Evolutionary conservation across 306 rosid genomes (phyloP).

Genomic region (Dryas alaskensis): DNA sequence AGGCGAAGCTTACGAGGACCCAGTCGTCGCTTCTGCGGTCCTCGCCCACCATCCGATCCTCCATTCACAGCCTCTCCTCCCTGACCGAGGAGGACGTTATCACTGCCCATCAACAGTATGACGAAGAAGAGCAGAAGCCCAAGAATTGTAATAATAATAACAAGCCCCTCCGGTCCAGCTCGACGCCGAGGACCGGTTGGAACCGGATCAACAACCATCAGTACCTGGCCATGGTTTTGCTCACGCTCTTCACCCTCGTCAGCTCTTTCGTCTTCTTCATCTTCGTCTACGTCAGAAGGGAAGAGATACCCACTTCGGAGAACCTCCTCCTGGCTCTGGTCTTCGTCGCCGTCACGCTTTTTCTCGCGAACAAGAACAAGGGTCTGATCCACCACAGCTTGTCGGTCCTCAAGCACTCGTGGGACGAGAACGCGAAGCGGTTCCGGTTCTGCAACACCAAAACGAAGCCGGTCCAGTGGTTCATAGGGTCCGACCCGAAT

Average conservation of each 20-base stretch:
- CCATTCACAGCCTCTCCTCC: slow-evolving; percentile 80
- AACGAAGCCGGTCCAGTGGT: slow-evolving; percentile 78
- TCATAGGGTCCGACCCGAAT: slow-evolving; percentile 61
- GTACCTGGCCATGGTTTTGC: slow-evolving; percentile 36
- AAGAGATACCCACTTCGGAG: slow-evolving; percentile 71
- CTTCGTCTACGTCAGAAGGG: slow-evolving; percentile 49
- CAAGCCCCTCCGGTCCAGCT: slow-evolving; percentile 28
- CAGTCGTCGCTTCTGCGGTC: slow-evolving; percentile 84
- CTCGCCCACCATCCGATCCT: slow-evolving; percentile 89
- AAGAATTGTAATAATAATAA: slow-evolving; percentile 16
- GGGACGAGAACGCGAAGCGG: slow-evolving; percentile 53
- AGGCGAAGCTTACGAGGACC: slow-evolving; percentile 72
- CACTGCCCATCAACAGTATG: slow-evolving; percentile 29
- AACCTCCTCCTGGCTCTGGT: slow-evolving; percentile 63
- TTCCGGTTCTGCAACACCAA: slow-evolving; percentile 41
- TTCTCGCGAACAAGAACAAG: slow-evolving; percentile 66
- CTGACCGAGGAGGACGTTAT: slow-evolving; percentile 50
- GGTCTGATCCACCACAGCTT: slow-evolving; percentile 47
- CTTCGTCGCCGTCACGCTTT: slow-evolving; percentile 74
- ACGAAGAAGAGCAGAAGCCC: slow-evolving; percentile 43
- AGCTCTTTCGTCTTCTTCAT: slow-evolving; percentile 37
- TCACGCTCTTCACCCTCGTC: slow-evolving; percentile 40
- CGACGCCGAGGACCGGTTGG: slow-evolving; percentile 40
- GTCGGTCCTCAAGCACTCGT: slow-evolving; percentile 49
- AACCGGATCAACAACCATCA: slow-evolving; percentile 31